Evolutionary conservation across 169 alveolate species (phyloP), one percentile per base, ranked within the genome.

Genomic region (Plasmodium malariae): DNA sequence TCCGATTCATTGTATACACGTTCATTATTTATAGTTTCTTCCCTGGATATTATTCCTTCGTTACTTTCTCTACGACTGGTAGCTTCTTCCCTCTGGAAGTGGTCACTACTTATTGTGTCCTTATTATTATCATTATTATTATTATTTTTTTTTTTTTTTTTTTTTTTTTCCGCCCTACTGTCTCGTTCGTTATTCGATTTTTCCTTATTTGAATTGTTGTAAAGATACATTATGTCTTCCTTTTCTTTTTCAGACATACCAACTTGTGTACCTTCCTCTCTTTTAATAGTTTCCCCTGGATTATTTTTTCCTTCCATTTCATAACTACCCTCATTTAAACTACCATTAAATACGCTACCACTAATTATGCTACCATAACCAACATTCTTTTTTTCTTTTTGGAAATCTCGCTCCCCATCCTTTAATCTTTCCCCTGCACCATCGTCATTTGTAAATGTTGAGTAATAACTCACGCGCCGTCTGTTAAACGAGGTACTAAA

Each of bases 121-220:
- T 54, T 54, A 32, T 62, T 32, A 0, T 3, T 54, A 17, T 17
- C 26, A 5, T n/a, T 54, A 28, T 30, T 54, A 19, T 34, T 12
- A 40, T 45, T 14, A 36, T 34, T 34, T 51, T 34, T 21, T 69
- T 69, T 69, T 67, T 48, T 45, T 30, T 37, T 21, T 69, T 34
- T 6, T 69, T 51, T 60, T 37, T 28, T 28, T n/a, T n/a, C n/a
- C n/a, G n/a, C n/a, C n/a, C n/a, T n/a, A n/a, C n/a, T n/a, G n/a
- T n/a, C n/a, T n/a, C n/a, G n/a, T n/a, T n/a, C n/a, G n/a, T n/a
- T n/a, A n/a, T n/a, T n/a, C n/a, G n/a, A n/a, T n/a, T n/a, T n/a
- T n/a, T n/a, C n/a, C n/a, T n/a, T n/a, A n/a, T n/a, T n/a, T n/a
- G n/a, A n/a, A n/a, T n/a, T n/a, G n/a, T n/a, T n/a, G n/a, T n/a